phyloP scores from a whole-genome alignment of 1,284 basidiomycete genomes.

The Cystobasidium pallidum region DNA sequence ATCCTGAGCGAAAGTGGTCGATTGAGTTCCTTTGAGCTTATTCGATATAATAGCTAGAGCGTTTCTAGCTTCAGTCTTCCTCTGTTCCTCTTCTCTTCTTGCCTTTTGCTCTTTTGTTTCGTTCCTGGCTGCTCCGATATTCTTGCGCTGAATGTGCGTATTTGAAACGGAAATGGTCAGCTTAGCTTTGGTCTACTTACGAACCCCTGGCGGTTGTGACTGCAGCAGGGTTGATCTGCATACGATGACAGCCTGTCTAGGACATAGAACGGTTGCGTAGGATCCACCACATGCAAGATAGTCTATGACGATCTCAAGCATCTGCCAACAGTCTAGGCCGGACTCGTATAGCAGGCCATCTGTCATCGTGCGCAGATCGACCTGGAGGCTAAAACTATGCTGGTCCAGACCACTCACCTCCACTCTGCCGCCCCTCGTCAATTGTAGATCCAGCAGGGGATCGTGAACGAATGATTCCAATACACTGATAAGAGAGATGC shows the following conservation, averaged over 20 bases:
- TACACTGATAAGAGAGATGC: conserved; percentile 92
- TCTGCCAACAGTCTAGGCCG: no score
- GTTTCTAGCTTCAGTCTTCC: conserved; percentile 65
- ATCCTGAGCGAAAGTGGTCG: conserved; percentile 51
- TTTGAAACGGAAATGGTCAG: no score
- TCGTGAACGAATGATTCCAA: conserved; percentile 98
- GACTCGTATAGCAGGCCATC: no score
- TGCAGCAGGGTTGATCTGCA: no score
- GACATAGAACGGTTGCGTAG: no score
- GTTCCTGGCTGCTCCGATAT: conserved; percentile 1
- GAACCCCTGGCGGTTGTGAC: no score
- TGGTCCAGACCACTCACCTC: conserved; percentile 46
- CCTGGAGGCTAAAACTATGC: no score
- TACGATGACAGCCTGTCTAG: no score
- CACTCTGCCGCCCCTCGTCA: conserved; percentile 61
- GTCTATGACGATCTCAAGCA: background rate
- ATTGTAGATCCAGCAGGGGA: conserved; percentile 94
- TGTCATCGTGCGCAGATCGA: no score
- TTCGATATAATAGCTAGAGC: conserved; percentile 78
- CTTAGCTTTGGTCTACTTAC: no score
- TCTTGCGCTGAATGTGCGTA: conserved; percentile 9
- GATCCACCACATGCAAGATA: background rate
- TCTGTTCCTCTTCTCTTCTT: conserved; percentile 53
- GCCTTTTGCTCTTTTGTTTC: conserved; percentile 49
- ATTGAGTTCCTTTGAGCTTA: conserved; percentile 77